These are phyloP conservation scores for Eragrostis tef DNA, from an alignment of 202 grass and related monocot genomes.

Conservation along the genomic window DNA sequence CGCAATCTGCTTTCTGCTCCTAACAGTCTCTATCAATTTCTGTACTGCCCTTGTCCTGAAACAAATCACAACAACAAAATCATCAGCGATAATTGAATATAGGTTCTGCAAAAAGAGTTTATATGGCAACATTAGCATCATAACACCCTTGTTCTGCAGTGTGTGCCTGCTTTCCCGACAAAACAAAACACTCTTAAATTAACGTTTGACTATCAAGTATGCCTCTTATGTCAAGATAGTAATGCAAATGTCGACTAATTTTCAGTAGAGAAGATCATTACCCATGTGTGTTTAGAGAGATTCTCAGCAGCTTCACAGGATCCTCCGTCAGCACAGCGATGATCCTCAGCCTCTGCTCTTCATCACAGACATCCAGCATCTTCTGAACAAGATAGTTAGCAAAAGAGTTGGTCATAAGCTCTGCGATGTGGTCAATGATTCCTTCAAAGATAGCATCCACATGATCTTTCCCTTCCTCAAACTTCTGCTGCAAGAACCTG, in stretches of 20 bases:
- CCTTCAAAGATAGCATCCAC: slow-evolving; percentile 75
- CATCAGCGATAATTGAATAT: slow-evolving; percentile 12
- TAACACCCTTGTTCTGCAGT: not conserved
- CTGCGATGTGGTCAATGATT: slow-evolving; percentile 64
- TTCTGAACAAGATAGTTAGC: slow-evolving; percentile 95
- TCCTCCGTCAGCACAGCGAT: slow-evolving; percentile 58
- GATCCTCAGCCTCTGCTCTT: slow-evolving; percentile 67
- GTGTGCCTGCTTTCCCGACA: not conserved
- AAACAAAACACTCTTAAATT: slow-evolving; percentile 28
- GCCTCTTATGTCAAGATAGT: slow-evolving; percentile 11
- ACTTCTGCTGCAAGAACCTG: slow-evolving; percentile 72
- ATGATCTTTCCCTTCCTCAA: slow-evolving; percentile 69
- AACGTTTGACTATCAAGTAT: slow-evolving; percentile 12
- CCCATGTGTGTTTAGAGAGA: slow-evolving; percentile 78
- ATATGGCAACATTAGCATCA: slow-evolving; percentile 30
- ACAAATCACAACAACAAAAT: slow-evolving; percentile 51
- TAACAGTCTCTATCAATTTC: slow-evolving; percentile 84
- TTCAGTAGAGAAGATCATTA: slow-evolving; percentile 52
- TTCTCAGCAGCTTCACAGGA: slow-evolving; percentile 51
- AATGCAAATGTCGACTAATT: slow-evolving; percentile 2
- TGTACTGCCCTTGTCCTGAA: slow-evolving; percentile 89
- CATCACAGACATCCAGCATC: slow-evolving; percentile 73
- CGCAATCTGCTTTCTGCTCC: slow-evolving; percentile 53
- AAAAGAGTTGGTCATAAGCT: slow-evolving; percentile 74
- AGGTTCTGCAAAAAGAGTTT: not conserved